A percentile compares a stretch with the other conserved stretches of the same genome.
These are phyloP conservation scores for Rhodotorula sp. DNA, from an alignment of 1,284 basidiomycete species.

Conservation along the genomic window DNA sequence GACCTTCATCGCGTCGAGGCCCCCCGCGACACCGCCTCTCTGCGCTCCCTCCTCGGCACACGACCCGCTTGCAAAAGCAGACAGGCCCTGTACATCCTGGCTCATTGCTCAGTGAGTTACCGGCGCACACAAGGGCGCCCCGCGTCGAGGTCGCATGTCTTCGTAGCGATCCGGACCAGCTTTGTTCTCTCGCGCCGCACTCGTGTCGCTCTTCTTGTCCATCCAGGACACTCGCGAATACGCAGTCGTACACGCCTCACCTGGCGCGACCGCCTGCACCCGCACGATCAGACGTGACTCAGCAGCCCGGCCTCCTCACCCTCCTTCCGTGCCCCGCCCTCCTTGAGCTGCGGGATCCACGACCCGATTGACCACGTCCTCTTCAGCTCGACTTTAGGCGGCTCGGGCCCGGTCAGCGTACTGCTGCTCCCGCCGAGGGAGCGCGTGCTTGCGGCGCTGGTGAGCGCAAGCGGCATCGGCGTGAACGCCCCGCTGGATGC, in stretches of 20 bases:
- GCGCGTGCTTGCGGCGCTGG: not conserved
- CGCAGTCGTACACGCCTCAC: not conserved
- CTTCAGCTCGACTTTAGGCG: slow-evolving; percentile 12
- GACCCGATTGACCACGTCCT: slow-evolving; percentile 13
- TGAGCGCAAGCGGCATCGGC: not conserved
- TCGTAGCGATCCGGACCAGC: too few species aligned
- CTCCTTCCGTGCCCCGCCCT: not conserved
- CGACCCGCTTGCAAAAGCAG: not conserved
- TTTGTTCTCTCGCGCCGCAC: too few species aligned
- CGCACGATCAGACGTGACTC: not conserved
- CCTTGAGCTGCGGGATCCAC: slow-evolving; percentile 9
- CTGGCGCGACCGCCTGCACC: not conserved
- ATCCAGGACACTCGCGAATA: too few species aligned
- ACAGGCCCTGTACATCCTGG: too few species aligned
- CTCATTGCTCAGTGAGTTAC: too few species aligned
- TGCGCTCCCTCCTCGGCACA: not conserved
- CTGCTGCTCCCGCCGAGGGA: not conserved
- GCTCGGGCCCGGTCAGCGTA: not conserved
- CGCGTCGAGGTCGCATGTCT: too few species aligned
- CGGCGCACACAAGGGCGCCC: too few species aligned
- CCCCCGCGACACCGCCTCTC: too few species aligned
- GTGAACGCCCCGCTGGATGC: not conserved
- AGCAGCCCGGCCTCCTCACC: not conserved
- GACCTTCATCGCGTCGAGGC: not conserved
- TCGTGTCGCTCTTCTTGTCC: too few species aligned